Percentiles rank a stretch among this genome's conserved stretches.
phyloP scores from a whole-genome alignment of 495 filamentous ascomycete species.

The Neurospora hispaniola region DNA sequence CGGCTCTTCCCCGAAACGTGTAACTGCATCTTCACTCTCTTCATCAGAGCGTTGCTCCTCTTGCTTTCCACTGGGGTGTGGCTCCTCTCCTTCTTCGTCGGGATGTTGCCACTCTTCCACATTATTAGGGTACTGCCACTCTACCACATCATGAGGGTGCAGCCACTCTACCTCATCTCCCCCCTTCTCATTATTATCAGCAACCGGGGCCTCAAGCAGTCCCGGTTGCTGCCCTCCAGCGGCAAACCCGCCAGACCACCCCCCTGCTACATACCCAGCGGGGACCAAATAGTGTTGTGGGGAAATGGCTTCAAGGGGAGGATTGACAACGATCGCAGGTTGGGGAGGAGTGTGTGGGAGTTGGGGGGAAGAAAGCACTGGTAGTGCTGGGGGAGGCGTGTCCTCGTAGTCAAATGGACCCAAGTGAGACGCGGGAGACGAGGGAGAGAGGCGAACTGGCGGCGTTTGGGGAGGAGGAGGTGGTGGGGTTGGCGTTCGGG shows the following conservation, averaged over 20 bases:
- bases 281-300: neutral
- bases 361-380: neutral
- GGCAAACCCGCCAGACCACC: neutral
- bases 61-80: neutral
- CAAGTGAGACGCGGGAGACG: neutral
- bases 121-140: neutral
- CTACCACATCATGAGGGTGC: neutral
- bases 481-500: neutral
- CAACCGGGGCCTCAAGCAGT: no score
- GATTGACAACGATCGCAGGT: neutral
- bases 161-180: neutral
- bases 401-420: neutral
- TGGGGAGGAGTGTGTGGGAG: neutral
- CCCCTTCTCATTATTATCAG: neutral
- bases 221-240: neutral
- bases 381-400: neutral
- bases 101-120: neutral
- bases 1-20: neutral
- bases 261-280: neutral
- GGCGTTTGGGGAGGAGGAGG: neutral
- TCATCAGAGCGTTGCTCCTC: neutral
- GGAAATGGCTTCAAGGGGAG: neutral
- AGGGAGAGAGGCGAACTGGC: neutral
- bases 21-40: neutral
- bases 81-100: neutral